Conservation (phyloP, 2,329 filamentous ascomycete species). For the Fusarium poae region DNA sequence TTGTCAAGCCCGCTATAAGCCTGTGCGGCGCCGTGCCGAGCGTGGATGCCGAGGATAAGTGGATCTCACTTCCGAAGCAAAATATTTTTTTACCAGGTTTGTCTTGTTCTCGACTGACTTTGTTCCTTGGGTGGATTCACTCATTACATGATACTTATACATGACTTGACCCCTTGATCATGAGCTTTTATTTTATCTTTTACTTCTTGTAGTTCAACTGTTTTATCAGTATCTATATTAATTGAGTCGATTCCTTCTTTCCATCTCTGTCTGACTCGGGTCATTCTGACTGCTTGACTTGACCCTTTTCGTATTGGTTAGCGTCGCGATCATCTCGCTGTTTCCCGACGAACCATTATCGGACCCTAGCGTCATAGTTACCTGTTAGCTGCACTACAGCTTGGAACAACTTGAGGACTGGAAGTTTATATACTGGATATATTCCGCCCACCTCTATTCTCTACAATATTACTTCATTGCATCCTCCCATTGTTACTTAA, state of each 20-base stretch:
- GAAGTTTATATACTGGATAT: conserved; percentile 11
- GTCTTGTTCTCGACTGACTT: conserved; percentile 13
- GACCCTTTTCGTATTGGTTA: conserved; percentile 26
- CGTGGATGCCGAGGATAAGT: conserved; percentile 37
- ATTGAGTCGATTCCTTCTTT: conserved; percentile 12
- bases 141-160: conserved; percentile 36
- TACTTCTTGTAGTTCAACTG: not conserved
- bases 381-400: conserved; percentile 17
- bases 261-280: not conserved
- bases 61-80: conserved; percentile 21
- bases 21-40: conserved; percentile 41
- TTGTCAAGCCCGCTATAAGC: not conserved
- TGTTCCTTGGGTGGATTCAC: conserved; percentile 9
- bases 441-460: conserved; percentile 6
- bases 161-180: conserved; percentile 36
- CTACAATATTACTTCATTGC: not conserved
- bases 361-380: conserved; percentile 43
- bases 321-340: conserved; percentile 29
- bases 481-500: not conserved
- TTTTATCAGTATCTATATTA: too few species aligned
- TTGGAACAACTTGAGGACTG: conserved; percentile 2
- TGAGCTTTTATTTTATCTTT: not conserved
- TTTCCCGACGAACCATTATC: conserved; percentile 18
- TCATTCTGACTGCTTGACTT: conserved; percentile 14
- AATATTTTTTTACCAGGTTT: conserved; percentile 36